Base-by-base conservation (phyloP, 225 moss, liverwort and hornwort genomes). In the Physcomitrium patens region DNA sequence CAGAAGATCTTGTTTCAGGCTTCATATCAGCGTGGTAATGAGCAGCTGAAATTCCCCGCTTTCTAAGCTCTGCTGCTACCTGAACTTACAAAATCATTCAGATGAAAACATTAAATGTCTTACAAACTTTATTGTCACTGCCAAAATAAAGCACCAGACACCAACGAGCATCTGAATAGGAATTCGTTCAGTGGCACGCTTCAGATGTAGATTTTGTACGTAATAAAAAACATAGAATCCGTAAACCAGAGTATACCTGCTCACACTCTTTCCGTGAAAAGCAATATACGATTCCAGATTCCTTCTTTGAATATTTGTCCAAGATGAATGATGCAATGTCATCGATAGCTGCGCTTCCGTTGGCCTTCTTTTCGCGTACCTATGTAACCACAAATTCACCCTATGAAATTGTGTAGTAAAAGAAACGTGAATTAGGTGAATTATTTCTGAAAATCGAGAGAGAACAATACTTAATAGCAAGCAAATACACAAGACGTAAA, bases 1-100 rank as follows among this genome's bases (percentile, higher is more conserved):
- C 92, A 78, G 83, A 91, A 26, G 82, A 86, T 80, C 94, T 86
- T 66, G 61, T 67, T 67, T 83, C 86, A 71, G 91, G 82, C 16
- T 85, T 86, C 94, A 96, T 96, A 64, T 94, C 91, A 67, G 96
- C 96, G 80, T 94, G 96, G 69, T 96, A 96, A 79, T 96, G 92
- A 70, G 91, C 75, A 76, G 96, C 91, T 60, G 92, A 91, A 73
- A 96, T 88, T 47, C 90, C 89, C 67, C 94, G 88, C 73, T 96
- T 89, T 37, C 87, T 85, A 28, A 96, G 91, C 80, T 96, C 96
- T 57, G 81, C 87, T 66, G 94, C 94, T 81, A 96, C 96, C 96
- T 96, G 67, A 55, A 27, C 31, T 59, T 31, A 65, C 57, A 75
- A 9, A 37, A 42, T 52, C 60, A 73, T 51, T 26, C 70, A 45